Percentiles rank a stretch among this genome's conserved stretches.
Conservation (phyloP, 148 eudicot species). For the Camellia japonica region DNA sequence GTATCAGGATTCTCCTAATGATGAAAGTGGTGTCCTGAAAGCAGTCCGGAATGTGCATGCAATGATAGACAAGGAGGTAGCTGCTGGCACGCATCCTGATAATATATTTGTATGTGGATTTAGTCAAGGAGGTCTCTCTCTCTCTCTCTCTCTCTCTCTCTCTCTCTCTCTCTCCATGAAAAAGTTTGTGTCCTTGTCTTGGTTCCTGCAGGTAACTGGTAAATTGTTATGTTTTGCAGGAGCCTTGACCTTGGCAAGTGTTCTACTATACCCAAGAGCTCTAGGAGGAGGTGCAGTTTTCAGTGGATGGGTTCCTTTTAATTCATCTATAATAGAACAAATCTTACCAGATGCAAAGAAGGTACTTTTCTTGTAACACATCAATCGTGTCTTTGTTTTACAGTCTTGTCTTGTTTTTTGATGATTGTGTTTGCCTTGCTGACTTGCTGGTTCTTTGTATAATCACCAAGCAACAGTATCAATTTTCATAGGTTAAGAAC, state of each 20-base stretch:
- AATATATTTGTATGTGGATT: slow-evolving; percentile 95
- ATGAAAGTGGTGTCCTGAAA: slow-evolving; percentile 61
- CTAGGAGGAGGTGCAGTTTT: slow-evolving; percentile 95
- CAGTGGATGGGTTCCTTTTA: slow-evolving; percentile 98
- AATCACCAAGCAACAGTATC: not conserved
- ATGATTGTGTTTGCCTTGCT: slow-evolving; percentile 2
- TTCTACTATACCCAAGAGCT: slow-evolving; percentile 79
- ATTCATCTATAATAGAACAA: slow-evolving; percentile 53
- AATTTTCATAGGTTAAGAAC: not conserved
- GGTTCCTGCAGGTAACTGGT: slow-evolving; percentile 1
- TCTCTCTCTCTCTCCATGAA: slow-evolving; percentile 15
- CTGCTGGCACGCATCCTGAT: slow-evolving; percentile 70
- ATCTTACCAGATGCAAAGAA: slow-evolving; percentile 73
- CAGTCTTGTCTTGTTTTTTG: not conserved
- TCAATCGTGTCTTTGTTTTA: not conserved
- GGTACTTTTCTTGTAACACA: slow-evolving; percentile 39
- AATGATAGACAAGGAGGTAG: slow-evolving; percentile 85
- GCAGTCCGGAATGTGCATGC: slow-evolving; percentile 79
- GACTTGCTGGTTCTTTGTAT: not conserved
- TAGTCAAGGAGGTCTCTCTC: slow-evolving; percentile 93
- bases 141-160: slow-evolving; percentile 35
- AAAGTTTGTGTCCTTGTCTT: slow-evolving; percentile 9
- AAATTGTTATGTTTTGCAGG: slow-evolving; percentile 41
- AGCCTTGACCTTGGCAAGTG: slow-evolving; percentile 96
- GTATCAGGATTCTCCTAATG: slow-evolving; percentile 79